A percentile compares a stretch with the other conserved stretches of the same genome.
These are phyloP conservation scores for Liriodendron chinense DNA, from an alignment of 164 flowering plant species.

Conservation along the genomic window DNA sequence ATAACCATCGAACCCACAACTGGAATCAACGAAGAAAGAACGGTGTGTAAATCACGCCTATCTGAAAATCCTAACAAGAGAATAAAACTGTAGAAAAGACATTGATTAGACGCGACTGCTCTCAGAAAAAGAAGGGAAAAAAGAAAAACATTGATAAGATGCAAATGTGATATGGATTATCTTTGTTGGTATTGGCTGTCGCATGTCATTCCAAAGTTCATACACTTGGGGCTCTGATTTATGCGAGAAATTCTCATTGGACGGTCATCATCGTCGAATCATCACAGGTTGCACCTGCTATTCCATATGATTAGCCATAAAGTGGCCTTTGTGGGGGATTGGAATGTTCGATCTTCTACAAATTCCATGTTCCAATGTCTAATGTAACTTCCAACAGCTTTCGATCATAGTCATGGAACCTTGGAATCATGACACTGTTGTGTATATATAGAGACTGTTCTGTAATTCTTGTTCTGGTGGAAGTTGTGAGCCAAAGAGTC, in stretches of 20 bases:
- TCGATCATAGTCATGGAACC: constrained; percentile 13
- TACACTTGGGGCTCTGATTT: neutral
- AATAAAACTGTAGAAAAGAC: constrained; percentile 20
- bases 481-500: neutral
- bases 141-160: too few relatives aligned
- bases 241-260: constrained; percentile 11
- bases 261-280: constrained; percentile 25
- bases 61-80: neutral
- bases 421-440: constrained; percentile 8
- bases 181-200: neutral
- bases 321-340: constrained; percentile 17
- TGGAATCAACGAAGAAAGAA: constrained; percentile 11
- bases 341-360: constrained; percentile 19
- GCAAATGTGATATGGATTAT: too few relatives aligned
- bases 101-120: too few relatives aligned
- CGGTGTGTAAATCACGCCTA: neutral
- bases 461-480: neutral
- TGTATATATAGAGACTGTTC: constrained; percentile 1
- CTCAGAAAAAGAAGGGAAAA: too few relatives aligned
- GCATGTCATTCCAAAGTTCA: neutral
- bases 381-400: constrained; percentile 18
- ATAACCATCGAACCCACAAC: constrained; percentile 27
- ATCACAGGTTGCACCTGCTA: constrained; percentile 27
- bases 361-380: constrained; percentile 20
- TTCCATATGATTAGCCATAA: constrained; percentile 23